phyloP scores from a whole-genome alignment of 768 basidiomycete species.

The Fomitopsis pulvina region DNA sequence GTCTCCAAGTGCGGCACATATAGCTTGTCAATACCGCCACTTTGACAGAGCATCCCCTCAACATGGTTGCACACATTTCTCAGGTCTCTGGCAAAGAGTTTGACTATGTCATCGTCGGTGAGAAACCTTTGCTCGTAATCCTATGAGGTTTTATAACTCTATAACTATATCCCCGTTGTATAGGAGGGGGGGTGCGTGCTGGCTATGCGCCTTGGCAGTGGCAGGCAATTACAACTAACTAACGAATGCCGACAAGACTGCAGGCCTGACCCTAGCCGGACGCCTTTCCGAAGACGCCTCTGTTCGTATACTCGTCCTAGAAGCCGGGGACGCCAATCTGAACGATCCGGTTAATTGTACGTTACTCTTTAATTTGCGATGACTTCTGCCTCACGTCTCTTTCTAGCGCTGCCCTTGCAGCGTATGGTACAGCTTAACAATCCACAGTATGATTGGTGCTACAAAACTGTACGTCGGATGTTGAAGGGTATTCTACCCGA shows the following conservation, averaged over 20 bases:
- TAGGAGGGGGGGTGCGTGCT: slow-evolving; percentile 3
- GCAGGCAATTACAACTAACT: background rate
- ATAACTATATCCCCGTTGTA: slow-evolving; percentile 1
- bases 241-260: slow-evolving; percentile 5
- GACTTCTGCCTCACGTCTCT: background rate
- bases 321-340: slow-evolving; percentile 19
- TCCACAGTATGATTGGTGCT: slow-evolving; percentile 11
- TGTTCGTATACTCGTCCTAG: slow-evolving; percentile 29
- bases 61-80: background rate
- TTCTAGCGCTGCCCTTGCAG: slow-evolving; percentile 1
- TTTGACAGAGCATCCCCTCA: background rate
- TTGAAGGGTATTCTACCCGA: background rate
- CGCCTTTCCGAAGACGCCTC: slow-evolving; percentile 30
- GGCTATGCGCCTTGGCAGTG: background rate
- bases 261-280: slow-evolving; percentile 32
- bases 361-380: background rate
- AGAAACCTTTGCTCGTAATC: background rate
- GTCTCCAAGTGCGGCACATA: too few species aligned
- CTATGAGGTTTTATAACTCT: too few species aligned
- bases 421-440: slow-evolving; percentile 5
- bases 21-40: background rate
- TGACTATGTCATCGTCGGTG: slow-evolving; percentile 9
- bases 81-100: background rate
- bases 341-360: slow-evolving; percentile 3
- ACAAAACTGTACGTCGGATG: slow-evolving; percentile 9